These are phyloP conservation scores for Diaporthe citrichinensis DNA, from an alignment of 2,329 filamentous ascomycete genomes.

Conservation along the genomic window DNA sequence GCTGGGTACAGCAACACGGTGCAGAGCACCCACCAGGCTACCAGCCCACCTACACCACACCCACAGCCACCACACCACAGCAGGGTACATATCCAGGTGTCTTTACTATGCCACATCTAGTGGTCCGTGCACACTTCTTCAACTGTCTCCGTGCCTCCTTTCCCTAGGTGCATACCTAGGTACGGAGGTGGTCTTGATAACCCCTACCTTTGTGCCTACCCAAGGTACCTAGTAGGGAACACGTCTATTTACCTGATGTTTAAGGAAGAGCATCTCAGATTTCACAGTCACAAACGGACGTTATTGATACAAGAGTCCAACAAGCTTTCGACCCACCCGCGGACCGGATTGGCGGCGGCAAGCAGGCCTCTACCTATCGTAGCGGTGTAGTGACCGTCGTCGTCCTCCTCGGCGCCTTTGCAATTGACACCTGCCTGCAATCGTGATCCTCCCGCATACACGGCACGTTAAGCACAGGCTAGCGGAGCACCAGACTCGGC, in stretches of 20 bases:
- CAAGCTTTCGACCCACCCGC: neutral
- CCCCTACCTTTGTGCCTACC: neutral
- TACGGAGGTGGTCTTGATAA: neutral
- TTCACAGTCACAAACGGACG: neutral
- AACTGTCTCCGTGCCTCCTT: neutral
- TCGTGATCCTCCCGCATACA: neutral
- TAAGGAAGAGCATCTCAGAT: neutral
- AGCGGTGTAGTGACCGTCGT: neutral
- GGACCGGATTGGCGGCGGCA: neutral
- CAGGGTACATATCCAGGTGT: neutral
- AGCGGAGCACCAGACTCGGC: conserved; percentile 10
- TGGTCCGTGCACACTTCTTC: neutral
- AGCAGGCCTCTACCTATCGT: neutral
- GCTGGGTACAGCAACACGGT: neutral
- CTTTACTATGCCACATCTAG: neutral
- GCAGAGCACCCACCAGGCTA: neutral
- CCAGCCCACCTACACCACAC: neutral
- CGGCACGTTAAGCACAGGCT: conserved; percentile 14
- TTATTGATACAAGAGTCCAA: neutral
- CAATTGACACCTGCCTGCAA: neutral
- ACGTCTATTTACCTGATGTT: neutral
- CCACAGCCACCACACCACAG: neutral
- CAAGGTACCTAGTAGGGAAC: neutral
- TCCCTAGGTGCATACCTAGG: neutral
- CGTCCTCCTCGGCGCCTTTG: neutral